Conservation (phyloP, 2,329 filamentous ascomycete genomes). For the Blastomyces parvus region DNA sequence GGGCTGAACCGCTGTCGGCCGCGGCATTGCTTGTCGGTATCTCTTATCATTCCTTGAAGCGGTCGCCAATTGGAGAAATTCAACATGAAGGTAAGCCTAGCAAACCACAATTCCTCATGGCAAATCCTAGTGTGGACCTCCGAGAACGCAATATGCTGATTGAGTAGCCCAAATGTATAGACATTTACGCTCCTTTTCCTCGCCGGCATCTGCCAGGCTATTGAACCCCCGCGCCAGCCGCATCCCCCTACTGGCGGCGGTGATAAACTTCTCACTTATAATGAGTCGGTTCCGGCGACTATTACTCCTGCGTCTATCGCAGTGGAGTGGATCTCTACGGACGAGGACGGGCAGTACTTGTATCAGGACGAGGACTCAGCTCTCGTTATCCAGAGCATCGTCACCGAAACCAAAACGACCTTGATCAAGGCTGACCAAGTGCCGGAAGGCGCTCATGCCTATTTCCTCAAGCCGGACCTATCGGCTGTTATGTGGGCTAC, state of each 20-base stretch:
- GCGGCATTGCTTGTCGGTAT: neutral
- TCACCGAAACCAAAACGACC: slow-evolving; percentile 46
- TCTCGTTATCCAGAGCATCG: slow-evolving; percentile 53
- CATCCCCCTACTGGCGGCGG: slow-evolving; percentile 49
- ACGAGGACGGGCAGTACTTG: slow-evolving; percentile 54
- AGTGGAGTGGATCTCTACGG: slow-evolving; percentile 50
- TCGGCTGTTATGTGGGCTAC: slow-evolving; percentile 52
- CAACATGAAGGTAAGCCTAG: neutral
- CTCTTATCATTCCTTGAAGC: neutral
- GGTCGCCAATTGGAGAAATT: neutral
- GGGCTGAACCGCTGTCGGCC: neutral
- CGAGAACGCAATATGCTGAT: neutral
- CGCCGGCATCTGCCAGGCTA: slow-evolving; percentile 23
- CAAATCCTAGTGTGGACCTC: neutral
- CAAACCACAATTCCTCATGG: neutral
- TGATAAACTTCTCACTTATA: slow-evolving; percentile 49
- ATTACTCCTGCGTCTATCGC: slow-evolving; percentile 42
- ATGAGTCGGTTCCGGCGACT: slow-evolving; percentile 46
- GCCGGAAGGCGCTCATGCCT: slow-evolving; percentile 47
- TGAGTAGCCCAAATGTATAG: neutral
- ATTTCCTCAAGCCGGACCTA: slow-evolving; percentile 53
- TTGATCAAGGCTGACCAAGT: slow-evolving; percentile 52
- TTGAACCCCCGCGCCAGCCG: slow-evolving; percentile 45
- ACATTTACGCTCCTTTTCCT: slow-evolving; percentile 11
- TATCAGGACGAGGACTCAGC: slow-evolving; percentile 43